phyloP scores from a whole-genome alignment of 306 rosid genomes.

The Vigna trinervia region DNA sequence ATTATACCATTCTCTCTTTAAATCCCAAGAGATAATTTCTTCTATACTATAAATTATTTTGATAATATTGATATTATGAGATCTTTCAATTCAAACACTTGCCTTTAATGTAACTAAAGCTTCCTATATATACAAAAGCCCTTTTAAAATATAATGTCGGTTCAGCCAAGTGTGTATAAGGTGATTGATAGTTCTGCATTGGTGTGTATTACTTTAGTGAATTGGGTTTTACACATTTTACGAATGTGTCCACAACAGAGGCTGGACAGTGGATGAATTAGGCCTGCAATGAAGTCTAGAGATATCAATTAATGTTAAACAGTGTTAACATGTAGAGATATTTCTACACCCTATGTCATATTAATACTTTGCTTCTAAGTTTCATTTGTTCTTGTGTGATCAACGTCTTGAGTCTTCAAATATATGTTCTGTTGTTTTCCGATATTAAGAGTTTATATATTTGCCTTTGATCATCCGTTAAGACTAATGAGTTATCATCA shows the following conservation, averaged over 20 bases:
- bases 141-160: neutral
- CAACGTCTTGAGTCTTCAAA: neutral
- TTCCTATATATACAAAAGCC: neutral
- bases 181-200: neutral
- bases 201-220: neutral
- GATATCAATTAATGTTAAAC: neutral
- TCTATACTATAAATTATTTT: neutral
- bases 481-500: constrained; percentile 44
- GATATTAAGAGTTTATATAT: constrained; percentile 28
- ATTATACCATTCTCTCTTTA: too few relatives aligned
- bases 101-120: neutral
- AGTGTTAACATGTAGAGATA: neutral
- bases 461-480: constrained; percentile 60
- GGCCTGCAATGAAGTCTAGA: neutral
- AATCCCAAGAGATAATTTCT: neutral
- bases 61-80: neutral
- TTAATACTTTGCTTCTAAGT: constrained; percentile 1
- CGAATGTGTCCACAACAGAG: neutral
- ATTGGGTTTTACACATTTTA: neutral
- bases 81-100: neutral
- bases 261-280: neutral
- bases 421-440: constrained; percentile 26
- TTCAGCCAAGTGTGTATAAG: neutral
- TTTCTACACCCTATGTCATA: neutral
- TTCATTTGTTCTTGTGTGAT: neutral